A percentile compares a stretch with the other conserved stretches of the same genome.
Evolutionary conservation across 2,329 filamentous ascomycete genomes (phyloP).

Genomic region (Boeremia lycopersici): DNA sequence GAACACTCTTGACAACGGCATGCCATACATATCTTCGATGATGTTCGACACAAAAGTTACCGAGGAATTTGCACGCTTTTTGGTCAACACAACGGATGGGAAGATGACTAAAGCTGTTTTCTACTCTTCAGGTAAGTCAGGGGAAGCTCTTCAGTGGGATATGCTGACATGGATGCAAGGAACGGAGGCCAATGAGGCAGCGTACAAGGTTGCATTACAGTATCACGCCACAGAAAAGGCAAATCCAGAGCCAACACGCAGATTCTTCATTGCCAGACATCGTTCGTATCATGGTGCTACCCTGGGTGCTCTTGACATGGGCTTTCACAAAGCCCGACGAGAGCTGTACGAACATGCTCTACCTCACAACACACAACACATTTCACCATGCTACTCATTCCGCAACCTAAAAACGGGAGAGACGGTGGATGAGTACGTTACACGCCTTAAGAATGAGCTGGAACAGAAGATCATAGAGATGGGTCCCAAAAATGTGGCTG

Average conservation of each 20-base stretch:
- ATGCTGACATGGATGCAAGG: slow-evolving; percentile 18
- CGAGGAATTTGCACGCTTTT: slow-evolving; percentile 58
- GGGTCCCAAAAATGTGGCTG: slow-evolving; percentile 70
- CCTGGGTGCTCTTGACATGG: slow-evolving; percentile 68
- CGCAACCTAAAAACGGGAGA: slow-evolving; percentile 61
- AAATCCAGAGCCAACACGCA: slow-evolving; percentile 59
- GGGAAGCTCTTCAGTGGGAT: neutral
- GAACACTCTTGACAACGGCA: slow-evolving; percentile 60
- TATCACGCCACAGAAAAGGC: slow-evolving; percentile 64
- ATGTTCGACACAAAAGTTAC: slow-evolving; percentile 62
- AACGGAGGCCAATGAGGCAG: slow-evolving; percentile 72
- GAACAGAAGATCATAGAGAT: slow-evolving; percentile 68
- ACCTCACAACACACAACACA: slow-evolving; percentile 60
- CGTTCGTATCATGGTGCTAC: slow-evolving; percentile 75
- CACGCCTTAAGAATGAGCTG: slow-evolving; percentile 66
- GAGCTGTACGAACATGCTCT: slow-evolving; percentile 67
- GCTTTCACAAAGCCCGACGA: slow-evolving; percentile 66
- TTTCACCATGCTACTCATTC: slow-evolving; percentile 72
- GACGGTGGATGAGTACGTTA: slow-evolving; percentile 64
- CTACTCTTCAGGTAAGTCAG: slow-evolving; percentile 60
- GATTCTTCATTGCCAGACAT: slow-evolving; percentile 67
- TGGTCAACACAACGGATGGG: slow-evolving; percentile 59
- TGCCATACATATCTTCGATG: slow-evolving; percentile 65
- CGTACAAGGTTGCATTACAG: slow-evolving; percentile 70
- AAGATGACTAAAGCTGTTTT: slow-evolving; percentile 63